A percentile compares a stretch with the other conserved stretches of the same genome.
Conservation (phyloP, 306 rosid species). For the Sophora flavescens region DNA sequence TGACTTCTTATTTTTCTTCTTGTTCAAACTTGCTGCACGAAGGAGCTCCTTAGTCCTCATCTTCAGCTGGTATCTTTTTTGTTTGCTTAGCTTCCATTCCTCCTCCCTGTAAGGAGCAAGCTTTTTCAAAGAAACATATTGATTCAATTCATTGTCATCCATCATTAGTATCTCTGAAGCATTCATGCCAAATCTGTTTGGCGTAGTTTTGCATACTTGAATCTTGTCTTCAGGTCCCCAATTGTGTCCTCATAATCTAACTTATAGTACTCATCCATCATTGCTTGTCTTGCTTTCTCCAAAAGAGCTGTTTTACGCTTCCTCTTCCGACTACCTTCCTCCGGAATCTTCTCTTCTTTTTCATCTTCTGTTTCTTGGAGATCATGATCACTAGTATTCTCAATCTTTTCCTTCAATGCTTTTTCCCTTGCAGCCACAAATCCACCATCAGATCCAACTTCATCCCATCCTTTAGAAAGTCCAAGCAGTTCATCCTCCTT, state of each 20-base stretch:
- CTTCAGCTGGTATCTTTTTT: conserved; percentile 65
- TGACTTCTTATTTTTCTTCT: conserved; percentile 48
- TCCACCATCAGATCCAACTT: conserved; percentile 60
- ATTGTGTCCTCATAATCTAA: conserved; percentile 89
- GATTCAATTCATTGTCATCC: conserved; percentile 86
- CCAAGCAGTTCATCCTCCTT: conserved; percentile 90
- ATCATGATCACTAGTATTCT: conserved; percentile 50
- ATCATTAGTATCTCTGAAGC: conserved; percentile 61
- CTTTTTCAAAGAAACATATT: conserved; percentile 81
- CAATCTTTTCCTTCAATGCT: conserved; percentile 57
- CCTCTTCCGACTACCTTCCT: conserved; percentile 73
- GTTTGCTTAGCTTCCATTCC: conserved; percentile 84
- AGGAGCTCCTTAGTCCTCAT: conserved; percentile 67
- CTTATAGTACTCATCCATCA: conserved; percentile 93
- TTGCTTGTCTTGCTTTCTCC: conserved; percentile 81
- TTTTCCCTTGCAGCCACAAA: conserved; percentile 77
- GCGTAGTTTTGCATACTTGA: conserved; percentile 85
- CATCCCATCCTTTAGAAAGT: conserved; percentile 79
- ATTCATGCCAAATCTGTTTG: conserved; percentile 73
- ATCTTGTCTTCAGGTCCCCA: conserved; percentile 91
- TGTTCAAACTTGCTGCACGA: conserved; percentile 43
- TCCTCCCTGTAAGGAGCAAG: conserved; percentile 81
- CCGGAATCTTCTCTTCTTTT: conserved; percentile 34
- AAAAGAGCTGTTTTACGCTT: conserved; percentile 78
- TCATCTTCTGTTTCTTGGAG: conserved; percentile 46